Conservation (phyloP, 208 protist genomes). For the Wallacemonas collosoma region DNA sequence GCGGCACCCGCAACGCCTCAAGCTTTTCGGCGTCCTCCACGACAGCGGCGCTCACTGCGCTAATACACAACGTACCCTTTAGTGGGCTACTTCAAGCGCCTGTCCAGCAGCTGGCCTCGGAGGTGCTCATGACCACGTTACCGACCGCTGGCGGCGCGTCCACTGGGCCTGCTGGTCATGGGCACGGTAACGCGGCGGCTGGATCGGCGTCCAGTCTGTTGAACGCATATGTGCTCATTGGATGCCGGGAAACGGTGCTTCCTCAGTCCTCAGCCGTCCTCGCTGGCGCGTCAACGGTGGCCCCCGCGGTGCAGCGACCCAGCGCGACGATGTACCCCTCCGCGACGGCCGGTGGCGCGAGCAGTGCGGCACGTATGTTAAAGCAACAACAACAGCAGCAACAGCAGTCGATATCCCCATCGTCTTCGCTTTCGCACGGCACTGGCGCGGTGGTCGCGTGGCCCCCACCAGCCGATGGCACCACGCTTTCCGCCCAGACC, state of each 20-base stretch:
- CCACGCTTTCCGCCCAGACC: constrained; percentile 2
- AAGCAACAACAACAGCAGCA: constrained; percentile 13
- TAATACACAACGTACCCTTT: constrained; percentile 27
- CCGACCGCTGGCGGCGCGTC: background rate
- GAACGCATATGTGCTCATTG: constrained; percentile 1
- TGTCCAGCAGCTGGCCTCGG: constrained; percentile 21
- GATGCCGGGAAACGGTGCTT: constrained; percentile 3
- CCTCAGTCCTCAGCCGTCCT: background rate
- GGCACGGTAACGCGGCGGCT: background rate
- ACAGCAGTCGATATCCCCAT: background rate
- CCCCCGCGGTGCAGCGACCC: background rate
- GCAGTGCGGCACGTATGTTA: constrained; percentile 13
- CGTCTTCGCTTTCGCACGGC: background rate
- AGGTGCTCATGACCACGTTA: background rate
- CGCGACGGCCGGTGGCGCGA: constrained; percentile 1
- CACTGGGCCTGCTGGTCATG: background rate
- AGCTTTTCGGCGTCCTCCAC: constrained; percentile 8
- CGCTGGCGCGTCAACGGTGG: background rate
- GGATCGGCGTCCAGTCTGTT: background rate
- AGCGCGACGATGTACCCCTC: background rate
- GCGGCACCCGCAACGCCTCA: background rate
- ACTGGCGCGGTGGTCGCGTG: background rate
- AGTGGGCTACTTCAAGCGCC: constrained; percentile 17
- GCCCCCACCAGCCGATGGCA: background rate
- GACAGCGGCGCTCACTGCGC: constrained; percentile 9